Evolutionary conservation across 2,329 filamentous ascomycete genomes (phyloP), one percentile per base, ranked within the genome.

Genomic region (Alternaria conjuncta): DNA sequence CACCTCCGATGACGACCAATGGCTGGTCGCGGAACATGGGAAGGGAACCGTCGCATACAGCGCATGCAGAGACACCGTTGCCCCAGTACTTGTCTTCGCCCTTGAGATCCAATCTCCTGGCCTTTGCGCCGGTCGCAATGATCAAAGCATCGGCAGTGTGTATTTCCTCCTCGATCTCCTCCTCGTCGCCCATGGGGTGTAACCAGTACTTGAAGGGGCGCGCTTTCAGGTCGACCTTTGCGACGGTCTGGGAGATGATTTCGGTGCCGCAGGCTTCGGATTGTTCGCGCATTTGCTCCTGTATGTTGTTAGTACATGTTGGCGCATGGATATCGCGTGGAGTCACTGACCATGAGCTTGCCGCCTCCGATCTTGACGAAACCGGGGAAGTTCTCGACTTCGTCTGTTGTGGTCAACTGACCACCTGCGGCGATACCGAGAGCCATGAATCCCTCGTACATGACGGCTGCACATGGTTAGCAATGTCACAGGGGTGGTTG

Each of bases 41-140:
- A 50, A 98, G 91, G 54, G 94, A 96, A 68, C 96, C 96, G 78
- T 99, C 96, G 83, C 96, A 99, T 53, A 99, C 96, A 32, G 96
- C 96, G 82, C 96, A 99, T 54, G 96, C 96, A 56, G 92, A 96
- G 78, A 99, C 93, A 71, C 96, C 96, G 80, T 92, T 96, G 80
- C 97, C 94, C 96, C 96, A 99, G 88, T 94, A 99, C 80, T 90
- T 92, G 59, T 97, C 92, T 85, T 99, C 96, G 58, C 96, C 96
- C 12, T 89, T 85, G 50, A 99, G 88, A 79, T 91, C 85, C 59
- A 99, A 84, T 67, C 96, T 88, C 70, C 92, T 87, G 36, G 96
- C 96, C 67, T 95, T 97, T 53, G 96, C 96, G 71, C 96, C 96
- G 1, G 96, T 99, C 44, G 96, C 96, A 70, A 99, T 89, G 82